Conservation (phyloP, 2,329 filamentous ascomycete species). For the Alternaria angustiovoidea region DNA sequence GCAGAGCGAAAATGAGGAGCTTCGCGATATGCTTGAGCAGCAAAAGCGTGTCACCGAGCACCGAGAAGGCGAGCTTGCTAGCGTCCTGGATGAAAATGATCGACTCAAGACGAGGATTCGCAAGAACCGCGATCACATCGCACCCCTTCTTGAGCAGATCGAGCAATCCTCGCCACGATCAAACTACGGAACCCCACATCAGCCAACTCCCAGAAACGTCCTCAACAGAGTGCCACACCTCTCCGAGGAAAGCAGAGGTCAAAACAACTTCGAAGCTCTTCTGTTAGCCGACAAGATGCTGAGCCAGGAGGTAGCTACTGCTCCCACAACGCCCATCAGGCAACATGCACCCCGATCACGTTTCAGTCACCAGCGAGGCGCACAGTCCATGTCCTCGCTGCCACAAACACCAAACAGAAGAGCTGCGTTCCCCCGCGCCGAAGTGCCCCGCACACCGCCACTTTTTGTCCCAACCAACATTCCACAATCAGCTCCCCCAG, state of each 20-base stretch:
- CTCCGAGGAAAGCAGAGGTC: constrained; percentile 55
- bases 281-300: constrained; percentile 78
- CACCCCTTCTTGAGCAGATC: constrained; percentile 54
- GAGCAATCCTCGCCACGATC: constrained; percentile 74
- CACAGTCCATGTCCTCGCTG: constrained; percentile 84
- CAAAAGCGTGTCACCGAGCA: constrained; percentile 82
- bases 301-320: constrained; percentile 77
- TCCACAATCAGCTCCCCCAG: constrained; percentile 54
- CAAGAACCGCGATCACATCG: constrained; percentile 88
- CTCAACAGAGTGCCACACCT: constrained; percentile 51
- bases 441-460: constrained; percentile 62
- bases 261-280: constrained; percentile 77
- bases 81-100: constrained; percentile 77
- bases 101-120: constrained; percentile 83
- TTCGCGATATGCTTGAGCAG: constrained; percentile 71
- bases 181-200: constrained; percentile 62
- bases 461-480: constrained; percentile 40
- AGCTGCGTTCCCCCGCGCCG: constrained; percentile 64
- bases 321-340: constrained; percentile 73
- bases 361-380: constrained; percentile 74
- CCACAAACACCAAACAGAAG: constrained; percentile 74
- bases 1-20: constrained; percentile 69
- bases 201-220: constrained; percentile 55
- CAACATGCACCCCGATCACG: constrained; percentile 57
- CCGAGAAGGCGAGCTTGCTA: constrained; percentile 75